A percentile compares a stretch with the other conserved stretches of the same genome.
phyloP scores from a whole-genome alignment of 1,139 yeast genomes.

The Suhomyces kunorum region DNA sequence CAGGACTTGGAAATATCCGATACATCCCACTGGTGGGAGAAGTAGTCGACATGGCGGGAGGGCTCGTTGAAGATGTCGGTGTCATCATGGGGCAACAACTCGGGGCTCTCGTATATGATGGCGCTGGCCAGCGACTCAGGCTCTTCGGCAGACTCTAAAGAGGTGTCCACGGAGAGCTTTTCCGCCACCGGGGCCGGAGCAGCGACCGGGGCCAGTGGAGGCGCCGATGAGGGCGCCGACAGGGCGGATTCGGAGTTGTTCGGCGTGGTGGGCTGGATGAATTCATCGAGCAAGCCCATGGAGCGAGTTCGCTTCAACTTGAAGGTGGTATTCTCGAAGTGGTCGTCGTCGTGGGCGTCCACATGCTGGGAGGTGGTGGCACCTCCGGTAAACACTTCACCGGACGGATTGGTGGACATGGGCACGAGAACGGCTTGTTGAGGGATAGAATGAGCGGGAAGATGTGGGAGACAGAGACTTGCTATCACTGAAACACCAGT shows the following conservation, averaged over 20 bases:
- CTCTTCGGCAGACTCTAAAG: not conserved
- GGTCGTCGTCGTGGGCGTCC: constrained; percentile 71
- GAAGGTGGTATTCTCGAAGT: constrained; percentile 71
- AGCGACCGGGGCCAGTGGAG: not conserved
- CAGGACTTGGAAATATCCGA: constrained; percentile 90
- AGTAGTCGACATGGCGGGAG: constrained; percentile 86
- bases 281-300: constrained; percentile 77
- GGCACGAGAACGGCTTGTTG: too few species aligned
- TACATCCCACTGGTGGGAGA: constrained; percentile 95
- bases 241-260: not conserved
- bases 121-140: constrained; percentile 2
- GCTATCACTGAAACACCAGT: not conserved
- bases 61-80: constrained; percentile 80
- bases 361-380: constrained; percentile 60
- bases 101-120: constrained; percentile 28
- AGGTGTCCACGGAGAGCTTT: constrained; percentile 3
- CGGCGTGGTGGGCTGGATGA: constrained; percentile 42
- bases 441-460: constrained; percentile 1
- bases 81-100: constrained; percentile 74
- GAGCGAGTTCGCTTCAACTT: constrained; percentile 82
- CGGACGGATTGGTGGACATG: constrained; percentile 14
- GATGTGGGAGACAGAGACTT: not conserved
- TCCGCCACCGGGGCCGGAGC: constrained; percentile 1
- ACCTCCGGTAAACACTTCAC: constrained; percentile 50
- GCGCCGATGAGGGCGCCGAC: not conserved